Conservation (phyloP, 2,329 filamentous ascomycete genomes). For the Incumbomyces delicatus region DNA sequence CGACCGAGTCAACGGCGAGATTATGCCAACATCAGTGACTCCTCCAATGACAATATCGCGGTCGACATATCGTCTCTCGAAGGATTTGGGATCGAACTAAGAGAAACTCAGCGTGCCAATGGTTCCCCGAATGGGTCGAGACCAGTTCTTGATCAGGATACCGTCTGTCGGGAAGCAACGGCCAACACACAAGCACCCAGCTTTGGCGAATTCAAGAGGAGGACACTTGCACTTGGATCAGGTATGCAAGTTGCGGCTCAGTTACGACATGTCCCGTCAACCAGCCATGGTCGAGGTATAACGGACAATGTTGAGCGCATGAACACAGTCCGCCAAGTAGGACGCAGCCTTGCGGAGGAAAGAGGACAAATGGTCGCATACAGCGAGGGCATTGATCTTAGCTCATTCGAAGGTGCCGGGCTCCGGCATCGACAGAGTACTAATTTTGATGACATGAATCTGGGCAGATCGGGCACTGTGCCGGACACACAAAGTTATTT, state of each 20-base stretch:
- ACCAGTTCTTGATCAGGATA: slow-evolving; percentile 9
- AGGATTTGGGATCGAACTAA: slow-evolving; percentile 20
- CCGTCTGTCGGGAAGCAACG: slow-evolving; percentile 9
- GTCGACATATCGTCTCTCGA: slow-evolving; percentile 21
- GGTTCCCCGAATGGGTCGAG: background rate
- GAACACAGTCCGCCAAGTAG: slow-evolving; percentile 26
- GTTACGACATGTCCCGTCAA: slow-evolving; percentile 16
- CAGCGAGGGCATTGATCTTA: slow-evolving; percentile 35
- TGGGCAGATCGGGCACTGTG: slow-evolving; percentile 24
- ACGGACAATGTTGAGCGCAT: slow-evolving; percentile 12
- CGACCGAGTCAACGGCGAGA: slow-evolving; percentile 7
- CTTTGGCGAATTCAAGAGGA: slow-evolving; percentile 14
- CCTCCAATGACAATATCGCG: slow-evolving; percentile 8
- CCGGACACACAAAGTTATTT: slow-evolving; percentile 25
- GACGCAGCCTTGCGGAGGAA: slow-evolving; percentile 34
- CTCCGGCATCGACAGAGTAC: slow-evolving; percentile 7
- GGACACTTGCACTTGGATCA: slow-evolving; percentile 16
- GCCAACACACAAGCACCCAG: slow-evolving; percentile 5
- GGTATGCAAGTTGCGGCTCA: slow-evolving; percentile 20
- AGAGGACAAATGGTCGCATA: slow-evolving; percentile 36
- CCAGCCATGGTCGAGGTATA: background rate
- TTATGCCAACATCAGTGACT: slow-evolving; percentile 15
- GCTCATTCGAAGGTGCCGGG: slow-evolving; percentile 23
- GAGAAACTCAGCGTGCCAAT: slow-evolving; percentile 10
- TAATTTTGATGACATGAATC: slow-evolving; percentile 9